Evolutionary conservation across 306 rosid species (phyloP), one percentile per base, ranked within the genome.

Genomic region (Gastrolobium bilobum): DNA sequence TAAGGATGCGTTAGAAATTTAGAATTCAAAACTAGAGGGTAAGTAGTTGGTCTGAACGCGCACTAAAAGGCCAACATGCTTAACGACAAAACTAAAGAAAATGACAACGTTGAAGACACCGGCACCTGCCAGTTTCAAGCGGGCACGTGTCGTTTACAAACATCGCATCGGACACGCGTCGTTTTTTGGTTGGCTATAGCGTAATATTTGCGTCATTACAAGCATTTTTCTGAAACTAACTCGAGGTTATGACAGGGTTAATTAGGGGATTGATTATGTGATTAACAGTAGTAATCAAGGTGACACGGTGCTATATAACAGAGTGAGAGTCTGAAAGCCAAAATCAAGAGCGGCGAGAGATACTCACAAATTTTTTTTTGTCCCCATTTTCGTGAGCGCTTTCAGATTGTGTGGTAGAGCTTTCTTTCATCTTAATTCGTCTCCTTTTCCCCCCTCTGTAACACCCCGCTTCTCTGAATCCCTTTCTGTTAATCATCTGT

Each of bases 401-500:
- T 59, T 1, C 13, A 4, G 4, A 48, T 15, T 59, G 67, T 76
- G 33, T 43, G 40, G 7, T 58, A 62, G 7, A 34, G 39, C 4
- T 57, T 65, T 56, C 53, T 30, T 2, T 53, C 4, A 31, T 51
- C 64, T 79, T n/a, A n/a, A n/a, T n/a, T 73, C 39, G 1, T 62
- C 71, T 20, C 5, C 31, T 81, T 10, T 29, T n/a, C 79, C 90
- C 89, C 82, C 76, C 60, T 91, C 98, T 92, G 83, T 63, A 48
- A 79, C 80, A 0, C 88, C 98, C 97, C 97, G 91, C 95, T 91
- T 90, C 97, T 91, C 94, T 90, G 98, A 86, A 91, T 95, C 98
- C 97, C 98, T 89, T 93, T 95, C 98, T 93, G 99, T 87, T 92
- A 87, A 90, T 91, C 92, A 89, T 91, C 97, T 93, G 98, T 91